Evolutionary conservation across 768 basidiomycete species (phyloP), one percentile per base, ranked within the genome.

Genomic region (Trametes cubensis): DNA sequence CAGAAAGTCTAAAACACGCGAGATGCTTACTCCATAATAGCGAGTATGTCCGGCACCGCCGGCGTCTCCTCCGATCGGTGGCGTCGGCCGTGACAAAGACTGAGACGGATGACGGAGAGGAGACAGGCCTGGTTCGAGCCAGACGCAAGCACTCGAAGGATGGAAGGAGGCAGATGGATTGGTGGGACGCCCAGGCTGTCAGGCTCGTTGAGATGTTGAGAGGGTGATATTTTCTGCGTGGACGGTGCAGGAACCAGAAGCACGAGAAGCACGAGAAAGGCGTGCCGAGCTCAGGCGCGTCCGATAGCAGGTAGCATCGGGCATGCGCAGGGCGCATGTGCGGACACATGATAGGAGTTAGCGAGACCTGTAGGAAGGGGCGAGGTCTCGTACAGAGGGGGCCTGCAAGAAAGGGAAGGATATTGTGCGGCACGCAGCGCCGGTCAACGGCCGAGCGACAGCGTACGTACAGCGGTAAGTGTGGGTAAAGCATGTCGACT

Each of bases 271-370:
- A 23, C 17, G 18, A 15, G 58, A 44, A 30, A 41, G 20, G 49
- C 57, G 42, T 59, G 58, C 49, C 58, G 58, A 52, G 58, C 28
- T 18, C 41, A 17, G 7, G n/a, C 44, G 52, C 28, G 40, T 45
- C 45, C 25, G 52, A 34, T 51, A 51, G 28, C 48, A 25, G 17
- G 17, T 45, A 17, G 25, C 30, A 30, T 25, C 20, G 25, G 3
- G 46, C 60, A 61, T 45, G 60, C 46, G 47, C 39, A 5, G 25
- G 21, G 41, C 34, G 58, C 58, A 53, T 60, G 58, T 58, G 28
- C 25, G 57, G 15, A 23, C 59, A 61, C 59, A 46, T 61, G 59
- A 61, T 42, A 34, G 47, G 41, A 17, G 56, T 34, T 23, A 17
- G 20, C 56, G 30, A 14, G 20, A 15, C 15, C n/a, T 34, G 34